Evolutionary conservation across 495 filamentous ascomycete genomes (phyloP).

Genomic region (Podospora sp.): DNA sequence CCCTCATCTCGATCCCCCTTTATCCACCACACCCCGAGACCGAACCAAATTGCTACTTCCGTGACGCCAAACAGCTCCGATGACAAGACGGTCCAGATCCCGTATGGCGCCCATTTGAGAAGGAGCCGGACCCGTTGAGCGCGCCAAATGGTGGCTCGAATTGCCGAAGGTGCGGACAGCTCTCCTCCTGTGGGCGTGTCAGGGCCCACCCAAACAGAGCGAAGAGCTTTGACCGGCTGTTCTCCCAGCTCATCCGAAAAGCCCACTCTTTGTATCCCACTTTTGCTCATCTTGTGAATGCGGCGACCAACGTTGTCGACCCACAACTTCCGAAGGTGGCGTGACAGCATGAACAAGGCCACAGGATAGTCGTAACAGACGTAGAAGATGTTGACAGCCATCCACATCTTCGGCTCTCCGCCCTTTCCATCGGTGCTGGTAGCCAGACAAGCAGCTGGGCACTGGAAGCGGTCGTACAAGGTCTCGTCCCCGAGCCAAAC

Average conservation of each 20-base stretch:
- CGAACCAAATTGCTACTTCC: constrained; percentile 2
- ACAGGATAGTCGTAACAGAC: constrained; percentile 4
- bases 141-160: not conserved
- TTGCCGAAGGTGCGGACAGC: not conserved
- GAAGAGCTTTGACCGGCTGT: not conserved
- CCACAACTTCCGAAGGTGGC: not conserved
- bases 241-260: not conserved
- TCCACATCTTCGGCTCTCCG: not conserved
- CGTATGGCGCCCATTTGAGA: not conserved
- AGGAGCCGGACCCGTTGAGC: not conserved
- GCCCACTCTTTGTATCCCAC: no score
- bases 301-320: not conserved
- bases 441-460: not conserved
- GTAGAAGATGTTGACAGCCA: constrained; percentile 10
- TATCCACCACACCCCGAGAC: not conserved
- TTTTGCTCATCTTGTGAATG: no score
- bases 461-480: not conserved
- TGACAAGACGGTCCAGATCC: not conserved
- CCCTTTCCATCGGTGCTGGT: not conserved
- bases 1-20: not conserved
- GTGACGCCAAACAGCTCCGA: not conserved
- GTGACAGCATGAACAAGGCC: constrained; percentile 1
- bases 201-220: not conserved
- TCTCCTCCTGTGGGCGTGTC: not conserved
- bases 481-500: not conserved